These are phyloP conservation scores for Claviceps sp. DNA, from an alignment of 2,329 filamentous ascomycete genomes.

Conservation along the genomic window DNA sequence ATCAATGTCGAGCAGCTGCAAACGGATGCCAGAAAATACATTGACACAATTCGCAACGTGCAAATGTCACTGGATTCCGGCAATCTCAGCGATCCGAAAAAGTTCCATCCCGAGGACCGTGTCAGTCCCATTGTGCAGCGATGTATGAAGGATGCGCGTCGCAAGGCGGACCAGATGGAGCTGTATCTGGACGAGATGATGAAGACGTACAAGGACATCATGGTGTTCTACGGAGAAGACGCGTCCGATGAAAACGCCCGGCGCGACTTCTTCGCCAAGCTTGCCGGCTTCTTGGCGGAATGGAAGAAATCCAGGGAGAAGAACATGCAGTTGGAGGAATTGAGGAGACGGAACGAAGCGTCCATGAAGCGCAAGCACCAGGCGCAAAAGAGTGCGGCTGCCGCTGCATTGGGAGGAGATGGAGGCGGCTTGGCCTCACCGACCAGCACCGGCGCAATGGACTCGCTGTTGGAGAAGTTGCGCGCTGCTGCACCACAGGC, in stretches of 20 bases:
- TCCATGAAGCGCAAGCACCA: constrained; percentile 84
- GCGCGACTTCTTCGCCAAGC: constrained; percentile 88
- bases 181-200: constrained; percentile 89
- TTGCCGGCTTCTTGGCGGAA: constrained; percentile 78
- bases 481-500: constrained; percentile 84
- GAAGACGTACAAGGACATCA: constrained; percentile 84
- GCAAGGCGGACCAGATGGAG: constrained; percentile 92
- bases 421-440: constrained; percentile 45
- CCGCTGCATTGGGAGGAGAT: constrained; percentile 24
- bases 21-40: constrained; percentile 77
- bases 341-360: constrained; percentile 70
- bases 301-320: constrained; percentile 96
- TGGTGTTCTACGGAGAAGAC: constrained; percentile 94
- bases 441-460: constrained; percentile 79
- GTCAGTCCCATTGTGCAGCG: constrained; percentile 84
- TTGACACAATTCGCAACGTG: constrained; percentile 87
- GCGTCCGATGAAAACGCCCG: constrained; percentile 81
- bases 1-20: constrained; percentile 90
- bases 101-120: constrained; percentile 94
- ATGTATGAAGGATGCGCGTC: constrained; percentile 88
- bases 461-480: constrained; percentile 86
- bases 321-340: constrained; percentile 75
- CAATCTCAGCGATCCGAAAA: constrained; percentile 90
- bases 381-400: constrained; percentile 40
- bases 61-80: constrained; percentile 85